These are phyloP conservation scores for Jaenimonas drosophilae DNA, from an alignment of 208 protist genomes.

Conservation along the genomic window DNA sequence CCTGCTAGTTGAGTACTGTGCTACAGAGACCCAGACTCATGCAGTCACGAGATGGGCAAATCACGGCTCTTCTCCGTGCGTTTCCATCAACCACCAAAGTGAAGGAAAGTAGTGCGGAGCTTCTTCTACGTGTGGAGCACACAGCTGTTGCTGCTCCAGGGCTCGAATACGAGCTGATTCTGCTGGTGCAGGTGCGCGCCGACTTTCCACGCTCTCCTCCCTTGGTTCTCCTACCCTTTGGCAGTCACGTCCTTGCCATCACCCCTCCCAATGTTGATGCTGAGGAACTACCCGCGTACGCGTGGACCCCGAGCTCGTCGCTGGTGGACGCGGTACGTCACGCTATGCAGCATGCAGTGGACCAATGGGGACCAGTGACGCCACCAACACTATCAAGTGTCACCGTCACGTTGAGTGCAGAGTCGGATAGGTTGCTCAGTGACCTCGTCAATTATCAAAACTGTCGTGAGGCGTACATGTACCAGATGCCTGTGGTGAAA, in stretches of 20 bases:
- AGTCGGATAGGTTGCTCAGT: conserved; percentile 52
- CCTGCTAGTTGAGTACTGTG: no score
- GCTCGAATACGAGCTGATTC: conserved; percentile 35
- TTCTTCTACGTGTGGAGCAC: conserved; percentile 55
- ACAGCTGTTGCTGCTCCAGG: conserved; percentile 19
- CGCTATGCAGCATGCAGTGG: conserved; percentile 49
- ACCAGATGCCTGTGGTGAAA: conserved; percentile 78
- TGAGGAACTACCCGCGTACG: conserved; percentile 13
- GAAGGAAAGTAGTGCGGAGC: conserved; percentile 23
- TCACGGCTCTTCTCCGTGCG: conserved; percentile 22
- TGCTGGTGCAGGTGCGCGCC: conserved; percentile 44
- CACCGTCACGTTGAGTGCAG: conserved; percentile 19
- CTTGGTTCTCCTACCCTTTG: conserved; percentile 44
- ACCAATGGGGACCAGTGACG: conserved; percentile 54
- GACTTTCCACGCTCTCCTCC: conserved; percentile 41
- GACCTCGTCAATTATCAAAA: conserved; percentile 65
- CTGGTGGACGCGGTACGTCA: conserved; percentile 61
- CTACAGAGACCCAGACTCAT: no score
- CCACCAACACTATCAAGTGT: conserved; percentile 52
- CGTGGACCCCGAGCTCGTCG: conserved; percentile 47
- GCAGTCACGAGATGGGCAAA: conserved; percentile 17
- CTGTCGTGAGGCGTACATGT: conserved; percentile 77
- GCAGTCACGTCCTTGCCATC: conserved; percentile 41
- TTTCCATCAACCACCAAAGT: conserved; percentile 38
- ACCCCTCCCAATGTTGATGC: conserved; percentile 28